Evolutionary conservation across 108 stramenopile species (phyloP).

Genomic region (Schizochytrium sp.): DNA sequence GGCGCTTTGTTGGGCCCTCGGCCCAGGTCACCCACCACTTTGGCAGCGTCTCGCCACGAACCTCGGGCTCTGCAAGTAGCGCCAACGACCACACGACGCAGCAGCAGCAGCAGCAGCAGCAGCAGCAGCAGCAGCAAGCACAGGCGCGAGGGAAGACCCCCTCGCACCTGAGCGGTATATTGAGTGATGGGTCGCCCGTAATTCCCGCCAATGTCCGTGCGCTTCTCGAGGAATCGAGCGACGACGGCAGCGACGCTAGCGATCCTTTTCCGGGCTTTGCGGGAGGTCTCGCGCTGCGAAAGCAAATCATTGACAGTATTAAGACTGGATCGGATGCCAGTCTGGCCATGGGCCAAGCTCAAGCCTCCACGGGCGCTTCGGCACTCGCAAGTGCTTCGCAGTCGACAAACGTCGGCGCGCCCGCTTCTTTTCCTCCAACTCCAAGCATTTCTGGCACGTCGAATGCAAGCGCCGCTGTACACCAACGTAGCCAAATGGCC

Average conservation of each 20-base stretch:
- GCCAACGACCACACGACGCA: no score
- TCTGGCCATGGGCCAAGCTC: no score
- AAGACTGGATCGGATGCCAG: no score
- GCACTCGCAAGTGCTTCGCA: no score
- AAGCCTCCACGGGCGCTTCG: no score
- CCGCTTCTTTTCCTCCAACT: no score
- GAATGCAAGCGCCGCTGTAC: no score
- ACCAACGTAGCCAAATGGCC: background rate
- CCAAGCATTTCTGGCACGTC: no score
- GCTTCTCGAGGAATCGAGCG: background rate
- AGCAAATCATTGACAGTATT: no score
- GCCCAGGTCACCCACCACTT: background rate
- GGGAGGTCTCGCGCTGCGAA: background rate
- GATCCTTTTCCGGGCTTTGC: background rate
- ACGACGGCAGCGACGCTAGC: background rate
- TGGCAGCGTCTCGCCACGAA: background rate
- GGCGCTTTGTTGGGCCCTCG: background rate
- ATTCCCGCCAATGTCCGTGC: background rate
- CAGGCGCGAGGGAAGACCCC: background rate
- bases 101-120: background rate
- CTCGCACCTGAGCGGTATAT: background rate
- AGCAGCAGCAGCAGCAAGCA: background rate
- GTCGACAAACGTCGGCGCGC: no score
- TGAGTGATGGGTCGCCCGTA: background rate
- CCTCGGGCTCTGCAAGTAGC: no score